Conservation (phyloP, 2,329 filamentous ascomycete species). For the Ascochyta fabae region DNA sequence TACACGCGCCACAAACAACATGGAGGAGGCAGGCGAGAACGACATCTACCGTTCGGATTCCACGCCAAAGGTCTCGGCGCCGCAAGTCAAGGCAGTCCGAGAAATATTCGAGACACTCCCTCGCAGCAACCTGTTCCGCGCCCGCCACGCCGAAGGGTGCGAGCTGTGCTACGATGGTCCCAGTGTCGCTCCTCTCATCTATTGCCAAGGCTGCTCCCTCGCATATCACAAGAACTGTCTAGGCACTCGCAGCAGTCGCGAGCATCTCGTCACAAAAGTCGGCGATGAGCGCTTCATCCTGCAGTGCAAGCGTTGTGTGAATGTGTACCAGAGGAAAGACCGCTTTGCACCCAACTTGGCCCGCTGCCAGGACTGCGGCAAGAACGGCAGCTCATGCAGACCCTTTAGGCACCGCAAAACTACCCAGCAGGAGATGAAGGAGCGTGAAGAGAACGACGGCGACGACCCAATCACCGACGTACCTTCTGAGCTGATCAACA, state of each 20-base stretch:
- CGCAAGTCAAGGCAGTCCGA: constrained; percentile 66
- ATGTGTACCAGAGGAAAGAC: constrained; percentile 72
- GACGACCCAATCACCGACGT: constrained; percentile 77
- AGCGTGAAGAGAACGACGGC: constrained; percentile 79
- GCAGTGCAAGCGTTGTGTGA: constrained; percentile 87
- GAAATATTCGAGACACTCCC: constrained; percentile 74
- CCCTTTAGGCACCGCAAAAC: constrained; percentile 78
- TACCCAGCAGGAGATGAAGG: constrained; percentile 80
- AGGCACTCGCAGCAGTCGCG: constrained; percentile 72
- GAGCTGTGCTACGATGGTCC: constrained; percentile 70
- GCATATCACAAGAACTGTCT: constrained; percentile 86
- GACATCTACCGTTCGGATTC: constrained; percentile 60
- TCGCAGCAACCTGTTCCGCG: constrained; percentile 69
- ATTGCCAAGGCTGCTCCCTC: constrained; percentile 88
- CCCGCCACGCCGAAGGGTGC: constrained; percentile 73
- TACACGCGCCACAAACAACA: constrained; percentile 55
- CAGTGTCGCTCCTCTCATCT: constrained; percentile 74
- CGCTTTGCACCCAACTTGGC: constrained; percentile 70
- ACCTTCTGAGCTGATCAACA: constrained; percentile 71
- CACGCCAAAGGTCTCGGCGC: constrained; percentile 47
- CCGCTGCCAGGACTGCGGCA: constrained; percentile 73
- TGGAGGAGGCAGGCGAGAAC: constrained; percentile 65
- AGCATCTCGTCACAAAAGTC: constrained; percentile 91
- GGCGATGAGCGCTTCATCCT: constrained; percentile 78
- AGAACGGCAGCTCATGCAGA: constrained; percentile 70